Base-by-base conservation (phyloP, 495 filamentous ascomycete genomes). In the Ramalina intermedia region DNA sequence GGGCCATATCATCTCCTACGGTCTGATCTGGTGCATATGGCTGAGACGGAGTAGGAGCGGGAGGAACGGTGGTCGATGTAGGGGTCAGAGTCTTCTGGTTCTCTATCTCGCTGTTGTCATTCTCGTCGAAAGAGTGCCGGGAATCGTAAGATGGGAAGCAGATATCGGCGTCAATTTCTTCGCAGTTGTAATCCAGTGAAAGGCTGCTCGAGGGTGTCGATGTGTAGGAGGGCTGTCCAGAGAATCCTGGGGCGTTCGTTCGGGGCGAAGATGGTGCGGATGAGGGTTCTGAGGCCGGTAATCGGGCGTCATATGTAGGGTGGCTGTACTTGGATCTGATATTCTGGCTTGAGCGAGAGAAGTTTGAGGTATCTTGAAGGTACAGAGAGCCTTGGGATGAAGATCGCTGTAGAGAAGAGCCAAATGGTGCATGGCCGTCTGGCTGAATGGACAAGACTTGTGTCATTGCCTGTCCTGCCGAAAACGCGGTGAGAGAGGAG, bases 1-100 rank as follows among this genome's bases (percentile, higher is more conserved):
- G 70, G 21, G 83, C 81, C 14, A 77, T 84, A 63, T 96, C 91
- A 59, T 98, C 91, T 41, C 85, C 82, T 14, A 85, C 81, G 6
- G 68, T 57, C 8, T 62, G 58, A 20, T 62, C 55, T 8, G 60
- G 55, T 20, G 61, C 51, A 13, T 55, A 33, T 5, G 48, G 63
- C 62, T 23, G 68, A 69, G 17, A 58, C 66, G 47, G 66, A 65
- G 17, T 64, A 61, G 11, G 69, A 69, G 43, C 63, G 0, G 18
- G 17, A 16, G 47, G 35, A 12, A 63, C 35, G 70, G 21, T 49
- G 12, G 46, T 20, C 13, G 54, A 20, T 20, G 16, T 66, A 62
- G 26, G 57, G 62, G 56, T 73, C 68, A 26, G 68, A 68, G 51
- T 60, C 64, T 0, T 57, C 50, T 33, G 41, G 54, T 58, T 16